Percentiles rank a stretch among this genome's conserved stretches.
These are phyloP conservation scores for Epicoccum sorghinum DNA, from an alignment of 2,329 filamentous ascomycete species.

Conservation along the genomic window DNA sequence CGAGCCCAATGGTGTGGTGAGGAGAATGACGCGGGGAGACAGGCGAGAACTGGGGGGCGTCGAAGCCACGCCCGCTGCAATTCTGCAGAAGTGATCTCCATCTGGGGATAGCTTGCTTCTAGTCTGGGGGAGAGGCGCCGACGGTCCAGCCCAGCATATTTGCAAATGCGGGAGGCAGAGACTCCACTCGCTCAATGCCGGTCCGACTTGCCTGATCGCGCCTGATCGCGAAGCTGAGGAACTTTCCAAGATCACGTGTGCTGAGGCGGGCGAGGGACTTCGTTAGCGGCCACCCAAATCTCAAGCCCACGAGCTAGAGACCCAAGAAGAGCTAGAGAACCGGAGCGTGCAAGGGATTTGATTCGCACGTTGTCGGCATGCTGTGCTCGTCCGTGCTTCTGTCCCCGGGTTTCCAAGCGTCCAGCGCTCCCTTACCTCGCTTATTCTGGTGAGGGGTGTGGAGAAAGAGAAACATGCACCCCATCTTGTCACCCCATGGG, in stretches of 20 bases:
- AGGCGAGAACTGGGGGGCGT: conserved; percentile 21
- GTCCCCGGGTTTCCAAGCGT: conserved; percentile 10
- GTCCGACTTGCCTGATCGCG: conserved; percentile 16
- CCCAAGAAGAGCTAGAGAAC: neutral
- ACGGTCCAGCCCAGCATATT: conserved; percentile 18
- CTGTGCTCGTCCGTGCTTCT: conserved; percentile 13
- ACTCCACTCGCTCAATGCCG: conserved; percentile 20
- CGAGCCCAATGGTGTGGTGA: conserved; percentile 24
- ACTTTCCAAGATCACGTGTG: conserved; percentile 1
- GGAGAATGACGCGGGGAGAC: conserved; percentile 33
- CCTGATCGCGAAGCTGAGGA: neutral
- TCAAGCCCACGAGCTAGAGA: conserved; percentile 2
- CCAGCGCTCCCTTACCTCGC: conserved; percentile 20
- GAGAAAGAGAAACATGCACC: conserved; percentile 8
- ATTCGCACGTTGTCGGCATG: conserved; percentile 30
- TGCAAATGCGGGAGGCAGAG: neutral
- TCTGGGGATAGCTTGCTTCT: conserved; percentile 19
- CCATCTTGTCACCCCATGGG: conserved; percentile 20
- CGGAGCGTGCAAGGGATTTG: conserved; percentile 8
- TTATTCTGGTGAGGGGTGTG: conserved; percentile 9
- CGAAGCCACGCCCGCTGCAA: conserved; percentile 16
- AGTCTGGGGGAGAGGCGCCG: conserved; percentile 28
- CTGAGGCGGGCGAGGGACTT: neutral
- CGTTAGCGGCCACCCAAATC: conserved; percentile 3
- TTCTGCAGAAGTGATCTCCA: conserved; percentile 11